These are phyloP conservation scores for Thraustochytrium sp. DNA, from an alignment of 352 stramenopile genomes.

Conservation along the genomic window DNA sequence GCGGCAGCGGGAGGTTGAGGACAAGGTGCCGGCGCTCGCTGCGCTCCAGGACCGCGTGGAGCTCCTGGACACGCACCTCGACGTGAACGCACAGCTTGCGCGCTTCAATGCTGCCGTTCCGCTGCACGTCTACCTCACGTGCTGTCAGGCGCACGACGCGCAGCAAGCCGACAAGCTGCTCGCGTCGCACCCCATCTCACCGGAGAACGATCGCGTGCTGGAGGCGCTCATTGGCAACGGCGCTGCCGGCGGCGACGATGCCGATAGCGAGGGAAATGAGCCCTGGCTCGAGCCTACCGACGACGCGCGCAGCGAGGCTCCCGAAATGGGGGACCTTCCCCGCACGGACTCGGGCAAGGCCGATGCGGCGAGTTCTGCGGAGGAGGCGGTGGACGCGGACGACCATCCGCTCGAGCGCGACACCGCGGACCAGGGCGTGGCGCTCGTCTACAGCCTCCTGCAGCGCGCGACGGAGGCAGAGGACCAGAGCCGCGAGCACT, in stretches of 20 bases:
- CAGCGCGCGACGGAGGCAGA: background rate
- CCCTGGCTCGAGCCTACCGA: background rate
- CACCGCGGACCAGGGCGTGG: background rate
- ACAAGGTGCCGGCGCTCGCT: background rate
- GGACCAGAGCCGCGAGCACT: background rate
- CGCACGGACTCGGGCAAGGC: no score
- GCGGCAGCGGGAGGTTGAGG: background rate
- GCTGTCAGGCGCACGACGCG: background rate
- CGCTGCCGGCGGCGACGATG: background rate
- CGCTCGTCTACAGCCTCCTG: background rate
- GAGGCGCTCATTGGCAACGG: background rate
- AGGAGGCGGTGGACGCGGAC: background rate
- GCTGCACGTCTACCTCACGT: background rate
- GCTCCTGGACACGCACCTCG: background rate
- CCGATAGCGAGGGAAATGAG: background rate
- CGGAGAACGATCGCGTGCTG: background rate
- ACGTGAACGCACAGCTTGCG: constrained; percentile 24
- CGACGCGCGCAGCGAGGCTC: background rate
- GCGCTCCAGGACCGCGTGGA: constrained; percentile 31
- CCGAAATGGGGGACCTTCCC: background rate
- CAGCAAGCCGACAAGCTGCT: background rate
- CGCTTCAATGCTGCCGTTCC: background rate
- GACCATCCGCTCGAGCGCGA: background rate
- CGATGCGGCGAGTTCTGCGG: background rate
- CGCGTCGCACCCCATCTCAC: background rate